phyloP scores from a whole-genome alignment of 1,139 yeast species.

The Yamadazyma siamensis region DNA sequence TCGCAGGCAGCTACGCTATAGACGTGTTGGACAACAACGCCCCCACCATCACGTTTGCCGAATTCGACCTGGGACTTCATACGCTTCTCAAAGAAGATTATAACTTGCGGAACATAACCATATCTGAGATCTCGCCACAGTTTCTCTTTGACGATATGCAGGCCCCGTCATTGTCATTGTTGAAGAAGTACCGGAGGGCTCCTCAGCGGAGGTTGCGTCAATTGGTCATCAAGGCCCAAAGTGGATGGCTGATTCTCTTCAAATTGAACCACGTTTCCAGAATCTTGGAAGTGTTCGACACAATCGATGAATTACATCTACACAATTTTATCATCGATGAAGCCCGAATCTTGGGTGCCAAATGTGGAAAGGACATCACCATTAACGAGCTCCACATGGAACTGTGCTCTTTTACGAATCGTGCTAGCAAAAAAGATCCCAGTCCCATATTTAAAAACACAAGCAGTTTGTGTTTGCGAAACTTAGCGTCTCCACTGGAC shows the following conservation, averaged over 20 bases:
- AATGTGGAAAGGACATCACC: conserved; percentile 8
- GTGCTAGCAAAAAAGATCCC: conserved; percentile 15
- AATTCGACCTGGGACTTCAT: conserved; percentile 22
- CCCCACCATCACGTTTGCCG: conserved; percentile 21
- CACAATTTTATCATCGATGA: conserved; percentile 48
- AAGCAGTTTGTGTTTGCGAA: conserved; percentile 28
- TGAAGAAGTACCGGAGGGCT: conserved; percentile 14
- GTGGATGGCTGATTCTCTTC: conserved; percentile 44
- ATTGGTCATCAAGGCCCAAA: conserved; percentile 36
- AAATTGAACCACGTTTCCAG: conserved; percentile 28
- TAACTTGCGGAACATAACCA: conserved; percentile 24
- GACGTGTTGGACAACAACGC: conserved; percentile 19
- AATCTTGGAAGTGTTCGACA: conserved; percentile 40
- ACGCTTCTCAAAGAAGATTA: conserved; percentile 28
- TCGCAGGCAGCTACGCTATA: conserved; percentile 39
- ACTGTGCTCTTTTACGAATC: conserved; percentile 24
- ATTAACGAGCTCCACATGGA: conserved; percentile 20
- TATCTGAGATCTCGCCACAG: conserved; percentile 49
- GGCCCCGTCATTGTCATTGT: conserved; percentile 5
- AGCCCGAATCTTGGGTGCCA: conserved; percentile 11
- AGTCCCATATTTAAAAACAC: conserved; percentile 33
- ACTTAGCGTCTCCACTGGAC: conserved; percentile 41
- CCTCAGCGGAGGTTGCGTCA: conserved; percentile 21
- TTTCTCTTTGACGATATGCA: conserved; percentile 33
- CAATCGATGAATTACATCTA: conserved; percentile 40